Evolutionary conservation across 345 rosid genomes (phyloP).

Genomic region (Linum lewisii): DNA sequence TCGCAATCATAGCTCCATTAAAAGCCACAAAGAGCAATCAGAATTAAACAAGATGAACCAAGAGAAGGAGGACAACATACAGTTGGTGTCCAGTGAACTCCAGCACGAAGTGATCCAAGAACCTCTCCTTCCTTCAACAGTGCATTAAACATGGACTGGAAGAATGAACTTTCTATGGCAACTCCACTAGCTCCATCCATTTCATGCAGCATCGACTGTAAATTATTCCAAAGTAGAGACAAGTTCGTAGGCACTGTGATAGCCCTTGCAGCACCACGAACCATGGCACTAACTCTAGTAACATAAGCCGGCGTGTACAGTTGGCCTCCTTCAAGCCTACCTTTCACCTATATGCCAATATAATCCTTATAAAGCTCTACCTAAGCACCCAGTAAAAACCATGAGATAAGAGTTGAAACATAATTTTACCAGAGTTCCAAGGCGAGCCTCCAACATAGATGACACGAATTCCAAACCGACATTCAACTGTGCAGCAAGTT

Average conservation of each 20-base stretch:
- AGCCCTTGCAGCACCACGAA: conserved; percentile 89
- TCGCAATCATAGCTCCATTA: neutral
- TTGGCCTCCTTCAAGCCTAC: conserved; percentile 98
- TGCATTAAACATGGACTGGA: conserved; percentile 77
- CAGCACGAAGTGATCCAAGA: conserved; percentile 94
- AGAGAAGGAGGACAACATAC: conserved; percentile 34
- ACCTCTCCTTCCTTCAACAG: conserved; percentile 70
- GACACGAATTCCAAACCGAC: conserved; percentile 79
- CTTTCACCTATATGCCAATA: conserved; percentile 55
- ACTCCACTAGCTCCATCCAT: conserved; percentile 87
- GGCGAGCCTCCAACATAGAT: conserved; percentile 80
- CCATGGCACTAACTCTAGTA: conserved; percentile 87
- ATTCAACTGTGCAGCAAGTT: conserved; percentile 77
- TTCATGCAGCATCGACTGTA: conserved; percentile 77
- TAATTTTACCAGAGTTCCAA: conserved; percentile 64
- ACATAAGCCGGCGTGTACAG: conserved; percentile 92
- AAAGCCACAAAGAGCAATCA: too few species aligned
- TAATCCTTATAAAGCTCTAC: conserved; percentile 4
- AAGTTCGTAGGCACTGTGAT: conserved; percentile 78
- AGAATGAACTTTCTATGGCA: conserved; percentile 69
- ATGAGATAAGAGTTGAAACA: neutral
- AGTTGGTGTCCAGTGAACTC: conserved; percentile 90
- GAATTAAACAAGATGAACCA: neutral
- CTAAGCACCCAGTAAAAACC: neutral
- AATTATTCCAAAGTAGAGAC: conserved; percentile 58